Evolutionary conservation across 2,329 filamentous ascomycete genomes (phyloP).

Genomic region (Fusarium marasasianum): DNA sequence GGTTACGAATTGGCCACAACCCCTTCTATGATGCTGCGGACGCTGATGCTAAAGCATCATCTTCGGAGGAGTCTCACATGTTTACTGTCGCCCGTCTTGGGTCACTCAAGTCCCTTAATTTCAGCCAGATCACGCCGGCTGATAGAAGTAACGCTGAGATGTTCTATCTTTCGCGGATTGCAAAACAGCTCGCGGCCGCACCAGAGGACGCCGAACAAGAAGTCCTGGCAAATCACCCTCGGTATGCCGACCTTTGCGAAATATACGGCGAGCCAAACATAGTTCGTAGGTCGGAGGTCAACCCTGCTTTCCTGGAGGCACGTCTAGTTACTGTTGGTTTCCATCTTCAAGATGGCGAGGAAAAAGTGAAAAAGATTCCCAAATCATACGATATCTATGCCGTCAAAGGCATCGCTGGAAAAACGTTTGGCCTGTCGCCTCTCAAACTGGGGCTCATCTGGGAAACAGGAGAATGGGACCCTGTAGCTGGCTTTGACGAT

Average conservation of each 20-base stretch:
- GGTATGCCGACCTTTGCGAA: constrained; percentile 78
- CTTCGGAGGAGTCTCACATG: constrained; percentile 87
- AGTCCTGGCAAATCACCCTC: constrained; percentile 72
- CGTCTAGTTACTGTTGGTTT: constrained; percentile 75
- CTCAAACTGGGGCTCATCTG: constrained; percentile 75
- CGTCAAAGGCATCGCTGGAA: constrained; percentile 80
- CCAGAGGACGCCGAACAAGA: constrained; percentile 61
- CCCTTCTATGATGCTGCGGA: constrained; percentile 74
- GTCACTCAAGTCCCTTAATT: constrained; percentile 75
- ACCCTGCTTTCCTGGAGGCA: constrained; percentile 85
- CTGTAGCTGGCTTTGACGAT: constrained; percentile 71
- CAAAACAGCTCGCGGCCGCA: constrained; percentile 73
- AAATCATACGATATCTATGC: constrained; percentile 82
- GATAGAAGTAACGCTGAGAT: constrained; percentile 90
- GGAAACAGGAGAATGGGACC: constrained; percentile 93
- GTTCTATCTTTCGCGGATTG: constrained; percentile 90
- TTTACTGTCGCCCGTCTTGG: constrained; percentile 81
- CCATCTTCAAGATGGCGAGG: constrained; percentile 34
- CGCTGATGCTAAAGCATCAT: constrained; percentile 55
- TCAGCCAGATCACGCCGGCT: constrained; percentile 72
- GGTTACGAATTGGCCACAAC: constrained; percentile 85
- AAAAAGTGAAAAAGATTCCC: constrained; percentile 67
- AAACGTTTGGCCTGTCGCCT: constrained; percentile 72
- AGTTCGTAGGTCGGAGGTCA: constrained; percentile 64
- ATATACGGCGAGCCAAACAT: constrained; percentile 78